Percentiles rank a stretch among this genome's conserved stretches.
phyloP scores from a whole-genome alignment of 495 filamentous ascomycete species.

The Daldinia childiae region DNA sequence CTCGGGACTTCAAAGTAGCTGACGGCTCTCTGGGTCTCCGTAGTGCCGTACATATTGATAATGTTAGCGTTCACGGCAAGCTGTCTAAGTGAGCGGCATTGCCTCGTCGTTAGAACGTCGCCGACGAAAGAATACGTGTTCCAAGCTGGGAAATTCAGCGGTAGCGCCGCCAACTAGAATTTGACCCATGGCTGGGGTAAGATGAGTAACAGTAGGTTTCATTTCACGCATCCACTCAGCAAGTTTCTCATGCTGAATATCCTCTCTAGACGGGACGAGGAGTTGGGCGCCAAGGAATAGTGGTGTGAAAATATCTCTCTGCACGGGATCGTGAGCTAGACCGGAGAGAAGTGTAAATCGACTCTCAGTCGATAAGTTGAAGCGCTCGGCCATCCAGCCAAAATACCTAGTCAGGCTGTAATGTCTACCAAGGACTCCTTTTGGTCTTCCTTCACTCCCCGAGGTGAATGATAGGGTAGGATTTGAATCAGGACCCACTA shows the following conservation, averaged over 20 bases:
- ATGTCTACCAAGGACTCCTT: constrained; percentile 90
- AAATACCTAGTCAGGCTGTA: constrained; percentile 89
- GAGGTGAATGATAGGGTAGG: constrained; percentile 88
- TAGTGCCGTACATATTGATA: constrained; percentile 92
- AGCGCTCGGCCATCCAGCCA: constrained; percentile 89
- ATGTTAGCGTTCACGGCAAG: constrained; percentile 84
- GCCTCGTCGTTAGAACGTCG: constrained; percentile 86
- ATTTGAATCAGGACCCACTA: constrained; percentile 89
- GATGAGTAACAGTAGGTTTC: constrained; percentile 82
- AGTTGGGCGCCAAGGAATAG: constrained; percentile 87
- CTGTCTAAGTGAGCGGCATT: constrained; percentile 80
- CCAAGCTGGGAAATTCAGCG: constrained; percentile 77
- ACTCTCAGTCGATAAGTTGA: constrained; percentile 76
- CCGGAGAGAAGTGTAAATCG: constrained; percentile 87
- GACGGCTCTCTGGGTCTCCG: constrained; percentile 88
- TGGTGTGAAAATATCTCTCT: constrained; percentile 87
- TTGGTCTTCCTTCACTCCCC: constrained; percentile 87
- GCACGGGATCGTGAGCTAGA: constrained; percentile 76
- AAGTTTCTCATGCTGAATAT: constrained; percentile 87
- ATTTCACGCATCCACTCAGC: constrained; percentile 91
- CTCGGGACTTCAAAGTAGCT: constrained; percentile 87
- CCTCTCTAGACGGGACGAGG: constrained; percentile 81
- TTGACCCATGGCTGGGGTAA: constrained; percentile 97
- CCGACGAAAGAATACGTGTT: constrained; percentile 95
- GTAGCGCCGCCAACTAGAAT: constrained; percentile 89